These are phyloP conservation scores for Ascochyta clinopodiicola DNA, from an alignment of 2,329 filamentous ascomycete species.

Conservation along the genomic window DNA sequence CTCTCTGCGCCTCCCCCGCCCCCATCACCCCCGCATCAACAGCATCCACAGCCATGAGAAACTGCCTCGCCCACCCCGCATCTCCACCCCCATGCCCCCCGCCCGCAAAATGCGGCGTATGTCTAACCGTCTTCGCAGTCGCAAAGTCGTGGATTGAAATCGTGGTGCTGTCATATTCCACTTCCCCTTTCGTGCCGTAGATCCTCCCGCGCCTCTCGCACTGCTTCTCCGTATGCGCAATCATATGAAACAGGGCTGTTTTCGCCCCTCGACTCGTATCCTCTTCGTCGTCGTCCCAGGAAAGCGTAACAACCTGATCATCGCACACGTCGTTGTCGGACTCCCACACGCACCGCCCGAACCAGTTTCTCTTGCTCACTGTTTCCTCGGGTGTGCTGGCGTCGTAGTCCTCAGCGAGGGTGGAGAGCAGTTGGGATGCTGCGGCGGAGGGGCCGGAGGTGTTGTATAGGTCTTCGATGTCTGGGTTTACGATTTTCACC, in stretches of 20 bases:
- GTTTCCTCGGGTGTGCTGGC: slow-evolving; percentile 49
- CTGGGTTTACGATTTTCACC: slow-evolving; percentile 84
- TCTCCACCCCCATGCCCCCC: slow-evolving; percentile 80
- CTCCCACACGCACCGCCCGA: slow-evolving; percentile 94
- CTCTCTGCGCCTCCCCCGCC: slow-evolving; percentile 69
- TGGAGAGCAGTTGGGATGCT: slow-evolving; percentile 56
- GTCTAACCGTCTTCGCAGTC: slow-evolving; percentile 61
- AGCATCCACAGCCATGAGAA: slow-evolving; percentile 79
- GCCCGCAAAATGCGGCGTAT: slow-evolving; percentile 66
- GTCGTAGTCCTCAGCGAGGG: slow-evolving; percentile 63
- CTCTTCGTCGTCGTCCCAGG: slow-evolving; percentile 77
- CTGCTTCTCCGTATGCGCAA: slow-evolving; percentile 84
- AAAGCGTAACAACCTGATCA: slow-evolving; percentile 87
- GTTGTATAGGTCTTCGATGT: slow-evolving; percentile 78
- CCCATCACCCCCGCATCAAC: slow-evolving; percentile 75
- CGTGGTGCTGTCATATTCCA: slow-evolving; percentile 79
- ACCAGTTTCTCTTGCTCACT: slow-evolving; percentile 69
- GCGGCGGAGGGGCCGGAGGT: slow-evolving; percentile 57
- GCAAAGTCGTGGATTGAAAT: slow-evolving; percentile 80
- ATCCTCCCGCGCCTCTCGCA: slow-evolving; percentile 85
- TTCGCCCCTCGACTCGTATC: slow-evolving; percentile 67
- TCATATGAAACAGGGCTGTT: slow-evolving; percentile 91
- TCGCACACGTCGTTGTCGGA: slow-evolving; percentile 92
- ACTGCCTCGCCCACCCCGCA: slow-evolving; percentile 79
- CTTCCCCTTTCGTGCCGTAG: slow-evolving; percentile 85